Evolutionary conservation across 441 rosid genomes (phyloP), one percentile per base, ranked within the genome.

Genomic region (Aquilaria agallochum): DNA sequence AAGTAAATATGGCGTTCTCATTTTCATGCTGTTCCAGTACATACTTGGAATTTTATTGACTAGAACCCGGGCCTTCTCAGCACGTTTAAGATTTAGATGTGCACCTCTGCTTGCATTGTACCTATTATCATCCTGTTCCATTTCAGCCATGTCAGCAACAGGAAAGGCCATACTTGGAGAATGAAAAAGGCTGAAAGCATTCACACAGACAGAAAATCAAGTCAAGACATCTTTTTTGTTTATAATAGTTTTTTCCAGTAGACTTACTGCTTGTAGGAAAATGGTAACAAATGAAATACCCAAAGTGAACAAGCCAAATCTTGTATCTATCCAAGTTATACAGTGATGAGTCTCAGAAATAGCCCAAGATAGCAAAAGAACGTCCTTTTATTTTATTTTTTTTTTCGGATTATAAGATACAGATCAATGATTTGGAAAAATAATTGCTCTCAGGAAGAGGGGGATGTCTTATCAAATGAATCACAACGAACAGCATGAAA

Each of bases 31-130:
- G 42, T 36, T 36, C 42, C 42, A 3, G 7, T 36, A 54, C 73
- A 40, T 84, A 92, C 98, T 96, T 58, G 98, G 96, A 79, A 95
- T 95, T 85, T 89, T 89, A 88, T 83, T 95, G 47, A 95, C 99
- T 70, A 92, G 74, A 73, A 88, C 74, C 45, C 99, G 78, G 36
- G 98, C 96, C 76, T 88, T 92, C 75, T 95, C 98, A 10, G 98
- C 99, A 48, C 96, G 96, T 86, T 92, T 89, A 80, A 95, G 99
- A 80, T 89, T 95, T 70, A 88, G 78, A 62, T 95, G 99, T 3
- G 99, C 97, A n/a, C 99, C 99, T 80, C 97, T 80, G 73, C 98
- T 88, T 27, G 97, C 87, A 63, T 80, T 95, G 59, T 92, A 95
- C 88, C 96, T 83, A 77, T 92, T 95, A 57, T 92, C 95, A 69